These are phyloP conservation scores for Jatropha curcas DNA, from an alignment of 345 rosid species.

Conservation along the genomic window DNA sequence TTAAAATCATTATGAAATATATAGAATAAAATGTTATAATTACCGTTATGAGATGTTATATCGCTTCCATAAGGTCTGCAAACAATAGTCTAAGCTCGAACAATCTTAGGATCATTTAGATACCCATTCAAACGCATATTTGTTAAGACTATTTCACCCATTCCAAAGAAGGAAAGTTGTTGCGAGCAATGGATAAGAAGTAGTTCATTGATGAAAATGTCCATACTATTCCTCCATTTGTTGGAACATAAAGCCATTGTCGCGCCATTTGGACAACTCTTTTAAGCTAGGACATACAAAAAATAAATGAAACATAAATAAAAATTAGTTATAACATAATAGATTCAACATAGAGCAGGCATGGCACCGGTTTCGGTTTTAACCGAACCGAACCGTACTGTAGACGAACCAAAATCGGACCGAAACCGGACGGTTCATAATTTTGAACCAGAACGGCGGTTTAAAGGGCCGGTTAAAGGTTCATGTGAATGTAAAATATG, in stretches of 20 bases:
- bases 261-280: conserved; percentile 3
- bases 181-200: conserved; percentile 3
- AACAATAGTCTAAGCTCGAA: neutral
- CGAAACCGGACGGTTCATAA: no score
- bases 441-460: no score
- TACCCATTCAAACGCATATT: conserved; percentile 16
- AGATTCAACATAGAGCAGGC: no score
- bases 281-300: neutral
- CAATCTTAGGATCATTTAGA: conserved; percentile 7
- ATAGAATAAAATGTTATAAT: no score
- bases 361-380: no score
- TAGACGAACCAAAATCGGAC: no score
- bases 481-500: no score
- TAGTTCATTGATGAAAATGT: neutral
- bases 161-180: conserved; percentile 15
- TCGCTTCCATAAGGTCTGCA: conserved; percentile 27
- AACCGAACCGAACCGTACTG: no score
- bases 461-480: no score
- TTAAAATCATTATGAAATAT: no score
- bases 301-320: no score
- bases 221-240: conserved; percentile 23
- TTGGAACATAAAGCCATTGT: conserved; percentile 12
- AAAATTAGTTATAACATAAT: no score
- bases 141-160: conserved; percentile 11
- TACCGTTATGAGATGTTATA: neutral